Conservation (phyloP, 345 rosid genomes). For the Gossypium bickii region DNA sequence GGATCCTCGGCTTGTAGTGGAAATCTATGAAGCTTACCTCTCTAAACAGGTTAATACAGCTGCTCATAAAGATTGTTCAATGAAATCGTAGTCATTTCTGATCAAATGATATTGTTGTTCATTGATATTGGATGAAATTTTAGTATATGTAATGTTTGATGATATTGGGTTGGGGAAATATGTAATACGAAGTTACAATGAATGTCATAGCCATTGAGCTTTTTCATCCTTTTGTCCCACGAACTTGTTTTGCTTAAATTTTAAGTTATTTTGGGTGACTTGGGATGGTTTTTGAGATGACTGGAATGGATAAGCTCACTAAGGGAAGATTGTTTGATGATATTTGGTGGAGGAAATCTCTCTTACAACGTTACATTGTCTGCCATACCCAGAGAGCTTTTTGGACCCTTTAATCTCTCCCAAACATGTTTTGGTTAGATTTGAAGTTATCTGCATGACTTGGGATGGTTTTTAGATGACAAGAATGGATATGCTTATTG, state of each 20-base stretch:
- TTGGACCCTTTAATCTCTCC: background rate
- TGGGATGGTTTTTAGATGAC: too few relatives aligned
- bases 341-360: background rate
- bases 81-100: slow-evolving; percentile 7
- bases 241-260: background rate
- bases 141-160: background rate
- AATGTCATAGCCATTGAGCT: background rate
- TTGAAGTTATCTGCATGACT: too few relatives aligned
- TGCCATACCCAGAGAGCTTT: background rate
- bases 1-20: slow-evolving; percentile 73
- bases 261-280: background rate
- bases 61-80: slow-evolving; percentile 36
- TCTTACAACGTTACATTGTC: background rate
- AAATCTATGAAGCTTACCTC: slow-evolving; percentile 75
- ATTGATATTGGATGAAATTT: background rate
- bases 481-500: too few relatives aligned
- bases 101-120: background rate
- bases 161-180: background rate
- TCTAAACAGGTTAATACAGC: slow-evolving; percentile 73
- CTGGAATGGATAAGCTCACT: background rate
- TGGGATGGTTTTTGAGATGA: background rate
- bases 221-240: background rate
- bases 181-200: background rate
- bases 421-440: too few relatives aligned
- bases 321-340: background rate